These are phyloP conservation scores for Didymella sp. DNA, from an alignment of 2,329 filamentous ascomycete genomes.

Conservation along the genomic window DNA sequence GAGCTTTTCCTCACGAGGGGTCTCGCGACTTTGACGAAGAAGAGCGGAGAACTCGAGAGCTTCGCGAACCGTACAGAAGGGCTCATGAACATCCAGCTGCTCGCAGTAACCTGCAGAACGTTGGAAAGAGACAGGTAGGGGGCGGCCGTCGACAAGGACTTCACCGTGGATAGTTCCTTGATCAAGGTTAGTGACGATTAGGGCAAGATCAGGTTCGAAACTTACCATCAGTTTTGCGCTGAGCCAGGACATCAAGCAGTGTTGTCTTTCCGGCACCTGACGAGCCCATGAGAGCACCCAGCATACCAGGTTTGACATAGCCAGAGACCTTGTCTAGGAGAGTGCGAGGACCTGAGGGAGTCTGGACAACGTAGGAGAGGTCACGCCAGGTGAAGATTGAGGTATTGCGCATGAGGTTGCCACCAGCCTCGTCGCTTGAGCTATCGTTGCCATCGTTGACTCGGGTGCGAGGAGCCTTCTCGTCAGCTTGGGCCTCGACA, in stretches of 20 bases:
- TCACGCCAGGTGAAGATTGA: constrained; percentile 72
- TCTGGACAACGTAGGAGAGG: constrained; percentile 64
- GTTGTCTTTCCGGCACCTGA: constrained; percentile 48
- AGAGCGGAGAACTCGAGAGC: constrained; percentile 42
- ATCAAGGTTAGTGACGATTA: neutral
- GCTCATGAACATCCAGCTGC: constrained; percentile 42
- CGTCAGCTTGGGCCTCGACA: constrained; percentile 56
- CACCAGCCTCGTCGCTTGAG: constrained; percentile 33
- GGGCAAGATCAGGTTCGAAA: neutral
- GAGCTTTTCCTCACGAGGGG: constrained; percentile 31
- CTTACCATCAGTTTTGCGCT: constrained; percentile 34
- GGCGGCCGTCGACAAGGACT: constrained; percentile 40
- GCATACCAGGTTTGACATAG: constrained; percentile 60
- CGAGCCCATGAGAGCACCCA: constrained; percentile 50
- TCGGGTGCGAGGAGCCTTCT: constrained; percentile 23
- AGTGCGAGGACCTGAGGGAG: constrained; percentile 46
- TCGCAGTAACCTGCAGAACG: constrained; percentile 46
- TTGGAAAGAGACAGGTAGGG: constrained; percentile 37
- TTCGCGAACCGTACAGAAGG: constrained; percentile 39
- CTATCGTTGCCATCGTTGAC: neutral
- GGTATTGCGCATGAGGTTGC: constrained; percentile 65
- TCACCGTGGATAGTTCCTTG: constrained; percentile 35
- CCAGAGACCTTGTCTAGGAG: constrained; percentile 61
- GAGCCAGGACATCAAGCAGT: constrained; percentile 42
- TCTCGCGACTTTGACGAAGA: constrained; percentile 36